Percentiles rank a stretch among this genome's conserved stretches.
Conservation (phyloP, 805 yeast species). For the Kodamaea neixiangensis region DNA sequence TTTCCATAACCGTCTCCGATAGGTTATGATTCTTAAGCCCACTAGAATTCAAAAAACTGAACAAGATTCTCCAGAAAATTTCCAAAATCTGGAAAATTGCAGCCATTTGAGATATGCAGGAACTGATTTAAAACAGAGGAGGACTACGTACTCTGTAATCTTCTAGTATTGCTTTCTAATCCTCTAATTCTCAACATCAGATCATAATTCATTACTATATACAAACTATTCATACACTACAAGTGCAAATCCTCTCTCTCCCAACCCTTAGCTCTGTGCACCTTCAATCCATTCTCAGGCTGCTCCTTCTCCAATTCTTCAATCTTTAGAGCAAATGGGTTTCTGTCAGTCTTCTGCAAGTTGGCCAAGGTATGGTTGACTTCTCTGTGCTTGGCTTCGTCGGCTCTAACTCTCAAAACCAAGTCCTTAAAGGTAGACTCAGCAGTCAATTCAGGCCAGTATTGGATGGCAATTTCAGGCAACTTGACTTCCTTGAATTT, state of each 20-base stretch:
- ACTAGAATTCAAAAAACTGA: not conserved
- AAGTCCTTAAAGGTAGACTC: conserved; percentile 59
- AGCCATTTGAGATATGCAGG: not conserved
- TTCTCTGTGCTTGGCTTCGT: conserved; percentile 78
- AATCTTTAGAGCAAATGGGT: conserved; percentile 60
- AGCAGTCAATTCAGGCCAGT: conserved; percentile 58
- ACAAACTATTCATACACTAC: no score
- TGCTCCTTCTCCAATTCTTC: conserved; percentile 38
- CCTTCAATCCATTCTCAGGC: conserved; percentile 38
- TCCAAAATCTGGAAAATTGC: not conserved
- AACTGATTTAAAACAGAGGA: not conserved
- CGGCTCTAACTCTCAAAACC: conserved; percentile 65
- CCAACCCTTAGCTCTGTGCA: conserved; percentile 41
- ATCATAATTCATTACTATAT: not conserved
- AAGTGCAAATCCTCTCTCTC: conserved; percentile 39
- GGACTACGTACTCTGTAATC: no score
- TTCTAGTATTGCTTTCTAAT: no score
- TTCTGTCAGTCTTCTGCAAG: conserved; percentile 58
- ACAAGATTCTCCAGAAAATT: not conserved
- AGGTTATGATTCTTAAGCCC: not conserved
- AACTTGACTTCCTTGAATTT: conserved; percentile 46
- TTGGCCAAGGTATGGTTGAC: conserved; percentile 78
- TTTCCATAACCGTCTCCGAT: not conserved
- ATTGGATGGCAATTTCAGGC: conserved; percentile 62
- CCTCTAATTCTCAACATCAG: no score